Conservation (phyloP, 371 early-diverging fungal species). For the Nematocida parisii region DNA sequence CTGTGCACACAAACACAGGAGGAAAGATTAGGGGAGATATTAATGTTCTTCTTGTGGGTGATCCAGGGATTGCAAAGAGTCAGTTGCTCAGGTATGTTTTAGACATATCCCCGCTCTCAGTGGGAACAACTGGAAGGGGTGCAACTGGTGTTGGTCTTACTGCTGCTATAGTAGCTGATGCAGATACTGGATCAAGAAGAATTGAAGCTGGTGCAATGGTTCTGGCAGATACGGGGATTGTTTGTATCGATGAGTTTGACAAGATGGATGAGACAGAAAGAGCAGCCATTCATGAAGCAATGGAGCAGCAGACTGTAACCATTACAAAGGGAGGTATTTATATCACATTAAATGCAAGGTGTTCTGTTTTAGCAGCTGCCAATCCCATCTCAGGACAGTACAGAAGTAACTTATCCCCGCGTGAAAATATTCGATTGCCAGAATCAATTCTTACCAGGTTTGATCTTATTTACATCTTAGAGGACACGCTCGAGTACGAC, state of each 20-base stretch:
- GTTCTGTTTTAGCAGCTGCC: conserved; percentile 95
- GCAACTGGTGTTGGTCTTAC: conserved; percentile 93
- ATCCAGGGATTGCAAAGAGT: conserved; percentile 92
- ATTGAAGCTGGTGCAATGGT: conserved; percentile 99
- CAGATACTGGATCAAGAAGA: conserved; percentile 74
- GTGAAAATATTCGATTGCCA: conserved; percentile 70
- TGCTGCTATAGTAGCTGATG: conserved; percentile 82
- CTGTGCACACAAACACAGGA: background rate
- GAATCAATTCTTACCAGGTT: conserved; percentile 71
- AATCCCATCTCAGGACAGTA: conserved; percentile 87
- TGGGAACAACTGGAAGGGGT: conserved; percentile 90
- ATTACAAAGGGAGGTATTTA: conserved; percentile 96
- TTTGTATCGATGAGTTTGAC: conserved; percentile 99
- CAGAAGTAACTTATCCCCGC: conserved; percentile 61
- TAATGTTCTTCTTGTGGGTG: conserved; percentile 88
- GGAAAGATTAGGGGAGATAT: conserved; percentile 73
- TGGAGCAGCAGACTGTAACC: conserved; percentile 98
- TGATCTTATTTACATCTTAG: conserved; percentile 84
- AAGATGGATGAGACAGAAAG: conserved; percentile 97
- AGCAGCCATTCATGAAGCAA: conserved; percentile 99
- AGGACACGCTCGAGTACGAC: conserved; percentile 78
- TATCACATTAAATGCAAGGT: conserved; percentile 92
- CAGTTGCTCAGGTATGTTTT: conserved; percentile 81
- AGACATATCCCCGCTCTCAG: conserved; percentile 81
- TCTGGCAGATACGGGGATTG: conserved; percentile 91